Percentiles rank a stretch among this genome's conserved stretches.
Evolutionary conservation across 257 asterid genomes (phyloP).

Genomic region (Solanum commersonii): DNA sequence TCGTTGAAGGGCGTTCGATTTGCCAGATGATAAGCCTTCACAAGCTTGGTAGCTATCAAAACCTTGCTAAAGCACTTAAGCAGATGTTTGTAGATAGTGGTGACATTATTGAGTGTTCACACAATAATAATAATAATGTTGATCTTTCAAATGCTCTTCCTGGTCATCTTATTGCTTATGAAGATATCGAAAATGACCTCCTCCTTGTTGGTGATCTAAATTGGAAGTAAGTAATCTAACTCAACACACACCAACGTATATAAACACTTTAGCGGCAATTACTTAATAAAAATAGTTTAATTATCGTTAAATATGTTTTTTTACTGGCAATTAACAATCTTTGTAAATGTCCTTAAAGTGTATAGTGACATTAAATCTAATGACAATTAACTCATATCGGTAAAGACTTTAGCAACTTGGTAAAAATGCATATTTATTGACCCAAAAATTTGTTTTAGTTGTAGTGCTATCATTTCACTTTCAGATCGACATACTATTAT

Average conservation of each 20-base stretch:
- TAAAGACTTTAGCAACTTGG: not conserved
- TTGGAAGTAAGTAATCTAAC: conserved; percentile 44
- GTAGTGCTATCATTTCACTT: not conserved
- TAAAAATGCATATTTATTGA: not conserved
- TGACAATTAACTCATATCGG: too few relatives aligned
- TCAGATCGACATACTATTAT: not conserved
- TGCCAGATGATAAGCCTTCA: conserved; percentile 77
- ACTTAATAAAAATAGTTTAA: too few relatives aligned
- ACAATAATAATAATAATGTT: not conserved
- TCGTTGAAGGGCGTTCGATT: conserved; percentile 69
- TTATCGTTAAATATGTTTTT: too few relatives aligned
- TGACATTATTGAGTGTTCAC: not conserved
- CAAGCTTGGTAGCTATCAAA: conserved; percentile 45
- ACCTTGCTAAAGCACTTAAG: conserved; percentile 52
- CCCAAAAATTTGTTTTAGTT: too few relatives aligned
- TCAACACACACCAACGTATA: too few relatives aligned
- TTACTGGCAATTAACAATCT: too few relatives aligned
- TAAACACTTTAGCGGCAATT: not conserved
- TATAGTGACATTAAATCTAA: not conserved
- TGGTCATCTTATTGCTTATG: conserved; percentile 67
- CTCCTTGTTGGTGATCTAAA: conserved; percentile 79
- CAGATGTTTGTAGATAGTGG: conserved; percentile 49
- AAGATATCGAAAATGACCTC: conserved; percentile 80
- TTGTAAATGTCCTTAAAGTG: too few relatives aligned
- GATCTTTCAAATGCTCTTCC: conserved; percentile 75